Evolutionary conservation across 2,329 filamentous ascomycete species (phyloP), one percentile per base, ranked within the genome.

Genomic region (Cordyceps militaris): DNA sequence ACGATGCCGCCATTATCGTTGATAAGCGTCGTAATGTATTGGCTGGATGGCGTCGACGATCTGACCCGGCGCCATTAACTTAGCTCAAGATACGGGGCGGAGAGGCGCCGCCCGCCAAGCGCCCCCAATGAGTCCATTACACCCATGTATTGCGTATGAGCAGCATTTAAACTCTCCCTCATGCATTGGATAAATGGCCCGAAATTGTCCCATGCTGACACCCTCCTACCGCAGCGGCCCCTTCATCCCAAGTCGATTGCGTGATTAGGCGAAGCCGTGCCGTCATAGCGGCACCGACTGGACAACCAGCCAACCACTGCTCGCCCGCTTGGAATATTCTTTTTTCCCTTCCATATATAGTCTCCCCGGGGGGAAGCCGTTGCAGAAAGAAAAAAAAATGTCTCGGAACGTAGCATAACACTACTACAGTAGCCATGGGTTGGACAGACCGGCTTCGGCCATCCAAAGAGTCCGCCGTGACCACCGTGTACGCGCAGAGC

Each of bases 11-110:
- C 16, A 47, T 28, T 3, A 9, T 13, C 13, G 11, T 26, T 30
- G 43, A 47, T 28, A 47, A 47, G 24, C 24, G 19, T 19, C 26
- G 16, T n/a, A 1, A 30, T 47, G 10, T 23, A 36, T 49, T 49
- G 30, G 47, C 8, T 36, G 30, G 9, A 49, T 49, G 9, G 70
- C 71, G 4, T 78, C 78, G 0, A 78, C 78, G 72, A 76, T 81
- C 56, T 63, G 66, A 1, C 71, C 72, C 34, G 70, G 81, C 56
- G 72, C 73, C 74, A 67, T 79, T 79, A 19, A 11, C 32, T 34
- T 34, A 34, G 32, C n/a, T 19, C 43, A 81, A 81, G 0, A 34
- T 48, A 19, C 13, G 32, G 32, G 16, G 28, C 30, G 16, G 28
- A 32, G n/a, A n/a, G 14, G 14, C 43, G 14, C 24, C 26, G 7